These are phyloP conservation scores for Alternaria sp. DNA, from an alignment of 2,329 filamentous ascomycete genomes.

Conservation along the genomic window DNA sequence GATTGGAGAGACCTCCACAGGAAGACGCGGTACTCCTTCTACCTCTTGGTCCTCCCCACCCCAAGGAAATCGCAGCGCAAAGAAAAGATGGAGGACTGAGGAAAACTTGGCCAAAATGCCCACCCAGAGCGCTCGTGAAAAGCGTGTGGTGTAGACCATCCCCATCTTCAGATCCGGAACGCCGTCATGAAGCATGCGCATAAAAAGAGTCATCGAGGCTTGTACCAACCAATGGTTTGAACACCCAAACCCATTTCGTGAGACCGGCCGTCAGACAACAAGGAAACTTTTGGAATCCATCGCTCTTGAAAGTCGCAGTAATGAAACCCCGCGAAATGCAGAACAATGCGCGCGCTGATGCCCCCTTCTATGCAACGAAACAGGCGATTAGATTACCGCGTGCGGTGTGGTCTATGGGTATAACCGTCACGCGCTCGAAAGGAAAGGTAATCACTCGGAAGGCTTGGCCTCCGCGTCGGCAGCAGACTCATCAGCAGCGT, in stretches of 20 bases:
- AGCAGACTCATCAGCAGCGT: slow-evolving; percentile 55
- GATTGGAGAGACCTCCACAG: slow-evolving; percentile 10
- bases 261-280: slow-evolving; percentile 27
- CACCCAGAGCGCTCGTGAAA: slow-evolving; percentile 27
- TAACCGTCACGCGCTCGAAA: slow-evolving; percentile 43
- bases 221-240: slow-evolving; percentile 21
- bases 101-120: slow-evolving; percentile 16
- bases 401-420: slow-evolving; percentile 46
- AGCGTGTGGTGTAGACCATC: slow-evolving; percentile 24
- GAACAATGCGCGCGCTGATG: slow-evolving; percentile 48
- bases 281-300: slow-evolving; percentile 33
- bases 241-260: slow-evolving; percentile 18
- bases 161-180: slow-evolving; percentile 32
- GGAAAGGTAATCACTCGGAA: slow-evolving; percentile 47
- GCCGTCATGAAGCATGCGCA: slow-evolving; percentile 31
- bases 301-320: slow-evolving; percentile 25
- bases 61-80: slow-evolving; percentile 3
- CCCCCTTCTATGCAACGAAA: slow-evolving; percentile 50
- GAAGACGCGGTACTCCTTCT: slow-evolving; percentile 5
- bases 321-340: slow-evolving; percentile 45
- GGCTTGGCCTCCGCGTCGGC: slow-evolving; percentile 40
- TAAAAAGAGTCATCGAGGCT: slow-evolving; percentile 16
- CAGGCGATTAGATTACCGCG: slow-evolving; percentile 49
- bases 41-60: slow-evolving; percentile 13
- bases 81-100: slow-evolving; percentile 21